These are phyloP conservation scores for Neohortaea acidophila DNA, from an alignment of 495 filamentous ascomycete genomes.

Conservation along the genomic window DNA sequence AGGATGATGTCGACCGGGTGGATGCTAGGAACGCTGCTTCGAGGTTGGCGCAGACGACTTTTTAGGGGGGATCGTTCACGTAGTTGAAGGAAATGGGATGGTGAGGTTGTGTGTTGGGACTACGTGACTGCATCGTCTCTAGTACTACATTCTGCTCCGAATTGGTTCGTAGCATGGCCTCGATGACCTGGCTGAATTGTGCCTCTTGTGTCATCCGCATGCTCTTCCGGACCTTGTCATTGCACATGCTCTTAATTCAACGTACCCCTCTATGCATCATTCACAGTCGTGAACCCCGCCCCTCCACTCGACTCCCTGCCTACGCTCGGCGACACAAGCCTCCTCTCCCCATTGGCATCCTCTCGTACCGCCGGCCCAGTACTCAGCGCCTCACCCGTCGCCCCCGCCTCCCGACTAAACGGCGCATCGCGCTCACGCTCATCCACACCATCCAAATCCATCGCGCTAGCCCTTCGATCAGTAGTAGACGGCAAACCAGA, in stretches of 20 bases:
- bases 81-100: too few species aligned
- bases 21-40: constrained; percentile 92
- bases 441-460: constrained; percentile 1
- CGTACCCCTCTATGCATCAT: too few species aligned
- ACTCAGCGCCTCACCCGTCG: constrained; percentile 5
- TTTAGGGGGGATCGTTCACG: too few species aligned
- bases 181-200: too few species aligned
- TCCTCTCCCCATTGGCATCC: constrained; percentile 21
- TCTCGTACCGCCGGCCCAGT: constrained; percentile 13
- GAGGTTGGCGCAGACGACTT: constrained; percentile 83
- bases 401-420: constrained; percentile 5
- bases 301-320: not conserved
- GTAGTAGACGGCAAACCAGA: constrained; percentile 2
- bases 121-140: too few species aligned
- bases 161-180: too few species aligned
- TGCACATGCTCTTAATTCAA: too few species aligned
- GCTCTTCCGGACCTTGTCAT: too few species aligned
- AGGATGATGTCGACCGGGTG: constrained; percentile 84
- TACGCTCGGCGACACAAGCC: constrained; percentile 1
- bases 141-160: too few species aligned
- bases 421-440: constrained; percentile 5
- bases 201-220: too few species aligned
- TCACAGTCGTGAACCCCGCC: not conserved
- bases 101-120: too few species aligned
- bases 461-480: not conserved